Base-by-base conservation (phyloP, 73 alveolate species). In the Paramecium bursaria region DNA sequence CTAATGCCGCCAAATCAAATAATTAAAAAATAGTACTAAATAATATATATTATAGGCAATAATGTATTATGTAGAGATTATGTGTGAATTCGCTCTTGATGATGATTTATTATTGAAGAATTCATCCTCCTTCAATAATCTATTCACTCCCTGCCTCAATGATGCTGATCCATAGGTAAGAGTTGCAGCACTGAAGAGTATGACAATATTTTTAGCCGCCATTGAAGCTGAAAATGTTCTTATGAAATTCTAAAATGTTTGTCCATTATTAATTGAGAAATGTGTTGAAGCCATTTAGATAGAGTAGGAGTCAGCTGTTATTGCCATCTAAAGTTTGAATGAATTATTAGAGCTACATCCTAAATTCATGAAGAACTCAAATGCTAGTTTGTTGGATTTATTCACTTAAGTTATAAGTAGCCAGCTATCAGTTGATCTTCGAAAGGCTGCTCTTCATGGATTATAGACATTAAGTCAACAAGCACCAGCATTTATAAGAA, bases 81-180 rank as follows among this genome's bases (percentile, higher is more conserved):
- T 79, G 75, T 79, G 89, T 52, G 89, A 79, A 79, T 79, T 39
- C 73, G 75, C 89, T 9, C 46, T 79, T 25, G 42, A 73, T 39
- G 89, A 79, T 39, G 89, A 79, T 39, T 61, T 39, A 53, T 73
- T 79, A 48, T 39, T 79, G 46, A 79, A 79, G 54, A 46, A 79
- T 23, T 48, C 77, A 48, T 42, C 50, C 19, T 48, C 51, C 33
- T 50, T 79, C 73, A 53, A 61, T 54, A 74, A 61, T 26, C 51
- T 79, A 47, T 79, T 79, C 73, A 13, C 89, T 17, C 50, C 22
- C 26, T 79, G 9, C 49, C 46, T 79, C 50, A 50, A 79, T 4
- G 89, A 79, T 29, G 9, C 35, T 23, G 73, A 42, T 11, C 55
- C 73, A 53, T 17, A 54, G 73, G 89, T 79, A 17, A 79, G 89